Evolutionary conservation across 2,329 filamentous ascomycete species (phyloP), one percentile per base, ranked within the genome.

Genomic region (Ophiostoma populinum): DNA sequence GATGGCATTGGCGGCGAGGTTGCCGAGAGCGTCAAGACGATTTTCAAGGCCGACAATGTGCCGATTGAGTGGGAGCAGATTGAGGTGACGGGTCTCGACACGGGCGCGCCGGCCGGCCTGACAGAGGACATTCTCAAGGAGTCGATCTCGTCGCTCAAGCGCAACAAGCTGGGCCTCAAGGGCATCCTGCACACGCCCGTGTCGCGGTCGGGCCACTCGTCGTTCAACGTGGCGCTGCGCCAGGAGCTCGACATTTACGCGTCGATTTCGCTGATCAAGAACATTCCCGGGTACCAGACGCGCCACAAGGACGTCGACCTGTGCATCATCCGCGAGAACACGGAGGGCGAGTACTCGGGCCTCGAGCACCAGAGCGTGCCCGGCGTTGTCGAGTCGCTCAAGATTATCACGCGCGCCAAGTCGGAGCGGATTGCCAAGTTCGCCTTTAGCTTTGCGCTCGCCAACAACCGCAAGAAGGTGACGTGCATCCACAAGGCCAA

Each of bases 401-500:
- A 98, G 75, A 95, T 98, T 65, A 95, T 98, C 65, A 98, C 90
- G 48, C 83, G 86, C 51, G 85, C 85, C 61, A 95, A 98, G 73
- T 93, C 85, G 37, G 90, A 98, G 75, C 83, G 90, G 56, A 98
- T 98, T 53, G 83, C 87, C 64, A 93, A 93, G 65, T 98, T 98
- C 55, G 90, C 90, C 46, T 95, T 95, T 59, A 79, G 80, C 55
- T 98, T 98, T 54, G 90, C 90, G 40, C 78, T 95, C 40, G 90
- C 90, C 61, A 98, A 98, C 72, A 87, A 92, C 73, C 76, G 90
- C 57, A 87, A 92, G 71, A 95, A 95, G 80, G 83, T 98, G 39
- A 95, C 90, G 47, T 94, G 87, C 67, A 95, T 98, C 56, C 90
- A 98, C 79, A 98, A 98, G 74, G 90, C 90, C 63, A 98, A 98